phyloP scores from a whole-genome alignment of 2,329 filamentous ascomycete species.

The Cercospora nicotianae region DNA sequence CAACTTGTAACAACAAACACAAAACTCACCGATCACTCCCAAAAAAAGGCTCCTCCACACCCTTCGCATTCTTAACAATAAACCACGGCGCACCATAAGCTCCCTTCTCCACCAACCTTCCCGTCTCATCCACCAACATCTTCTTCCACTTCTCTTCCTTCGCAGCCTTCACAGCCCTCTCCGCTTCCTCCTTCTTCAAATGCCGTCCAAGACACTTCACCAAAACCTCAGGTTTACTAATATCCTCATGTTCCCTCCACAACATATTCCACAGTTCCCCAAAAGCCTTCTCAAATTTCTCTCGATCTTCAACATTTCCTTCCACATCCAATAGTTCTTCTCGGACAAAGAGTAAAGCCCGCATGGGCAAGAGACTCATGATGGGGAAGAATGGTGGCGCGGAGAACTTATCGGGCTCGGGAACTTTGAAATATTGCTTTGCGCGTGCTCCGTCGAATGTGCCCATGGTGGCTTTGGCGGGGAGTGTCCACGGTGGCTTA shows the following conservation, averaged over 20 bases:
- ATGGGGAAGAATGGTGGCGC: slow-evolving; percentile 57
- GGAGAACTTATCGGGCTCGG: slow-evolving; percentile 13
- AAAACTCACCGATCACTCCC: slow-evolving; percentile 61
- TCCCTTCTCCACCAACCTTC: slow-evolving; percentile 51
- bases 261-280: slow-evolving; percentile 59
- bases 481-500: slow-evolving; percentile 70
- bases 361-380: slow-evolving; percentile 48
- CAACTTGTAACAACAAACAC: not conserved
- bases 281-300: slow-evolving; percentile 56
- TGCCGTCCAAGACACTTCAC: slow-evolving; percentile 44
- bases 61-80: slow-evolving; percentile 61
- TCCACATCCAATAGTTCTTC: slow-evolving; percentile 43
- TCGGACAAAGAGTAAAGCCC: slow-evolving; percentile 63
- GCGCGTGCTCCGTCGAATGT: slow-evolving; percentile 52
- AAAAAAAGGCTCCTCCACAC: slow-evolving; percentile 68
- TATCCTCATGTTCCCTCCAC: slow-evolving; percentile 62
- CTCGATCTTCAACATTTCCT: slow-evolving; percentile 32
- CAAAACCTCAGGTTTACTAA: slow-evolving; percentile 60
- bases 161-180: slow-evolving; percentile 28
- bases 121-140: slow-evolving; percentile 27
- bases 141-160: slow-evolving; percentile 38
- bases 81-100: slow-evolving; percentile 79
- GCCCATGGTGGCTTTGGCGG: slow-evolving; percentile 65
- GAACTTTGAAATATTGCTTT: slow-evolving; percentile 51
- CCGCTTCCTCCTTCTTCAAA: slow-evolving; percentile 45